These are phyloP conservation scores for Cladophialophora bantiana DNA, from an alignment of 2,329 filamentous ascomycete genomes.

Conservation along the genomic window DNA sequence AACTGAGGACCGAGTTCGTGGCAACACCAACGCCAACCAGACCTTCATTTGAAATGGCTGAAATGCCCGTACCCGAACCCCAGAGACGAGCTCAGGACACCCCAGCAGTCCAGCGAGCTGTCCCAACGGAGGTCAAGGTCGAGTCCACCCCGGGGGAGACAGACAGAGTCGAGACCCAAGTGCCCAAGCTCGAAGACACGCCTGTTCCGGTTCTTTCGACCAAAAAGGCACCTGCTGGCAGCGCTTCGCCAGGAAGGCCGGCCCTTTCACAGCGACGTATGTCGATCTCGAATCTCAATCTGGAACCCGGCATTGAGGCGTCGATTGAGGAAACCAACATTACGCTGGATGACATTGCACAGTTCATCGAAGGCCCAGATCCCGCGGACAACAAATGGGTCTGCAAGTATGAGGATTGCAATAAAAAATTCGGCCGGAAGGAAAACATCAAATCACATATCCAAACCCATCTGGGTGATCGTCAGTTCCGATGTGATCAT, in stretches of 20 bases:
- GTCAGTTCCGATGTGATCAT: slow-evolving; percentile 91
- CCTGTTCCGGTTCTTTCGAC: slow-evolving; percentile 36
- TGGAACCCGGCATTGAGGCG: slow-evolving; percentile 65
- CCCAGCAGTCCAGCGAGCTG: slow-evolving; percentile 22
- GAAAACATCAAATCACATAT: slow-evolving; percentile 99
- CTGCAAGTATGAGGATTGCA: slow-evolving; percentile 78
- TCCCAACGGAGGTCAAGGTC: slow-evolving; percentile 28
- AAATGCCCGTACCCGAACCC: slow-evolving; percentile 56
- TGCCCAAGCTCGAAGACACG: slow-evolving; percentile 32
- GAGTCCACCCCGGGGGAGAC: slow-evolving; percentile 19
- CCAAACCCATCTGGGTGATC: slow-evolving; percentile 95
- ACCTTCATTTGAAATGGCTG: slow-evolving; percentile 57
- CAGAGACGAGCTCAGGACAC: slow-evolving; percentile 24
- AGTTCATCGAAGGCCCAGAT: slow-evolving; percentile 76
- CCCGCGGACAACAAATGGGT: slow-evolving; percentile 78
- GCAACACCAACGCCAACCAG: slow-evolving; percentile 21
- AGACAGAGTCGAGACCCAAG: slow-evolving; percentile 8
- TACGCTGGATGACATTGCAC: slow-evolving; percentile 80
- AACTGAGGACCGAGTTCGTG: slow-evolving; percentile 48
- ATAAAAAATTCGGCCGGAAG: slow-evolving; percentile 92
- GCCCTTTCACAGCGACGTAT: slow-evolving; percentile 53
- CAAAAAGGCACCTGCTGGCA: slow-evolving; percentile 31
- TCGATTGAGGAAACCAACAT: slow-evolving; percentile 80
- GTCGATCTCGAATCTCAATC: slow-evolving; percentile 57
- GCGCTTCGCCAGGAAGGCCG: slow-evolving; percentile 45